Base-by-base conservation (phyloP, 225 moss, liverwort and hornwort species). In the Bryum argenteum region DNA sequence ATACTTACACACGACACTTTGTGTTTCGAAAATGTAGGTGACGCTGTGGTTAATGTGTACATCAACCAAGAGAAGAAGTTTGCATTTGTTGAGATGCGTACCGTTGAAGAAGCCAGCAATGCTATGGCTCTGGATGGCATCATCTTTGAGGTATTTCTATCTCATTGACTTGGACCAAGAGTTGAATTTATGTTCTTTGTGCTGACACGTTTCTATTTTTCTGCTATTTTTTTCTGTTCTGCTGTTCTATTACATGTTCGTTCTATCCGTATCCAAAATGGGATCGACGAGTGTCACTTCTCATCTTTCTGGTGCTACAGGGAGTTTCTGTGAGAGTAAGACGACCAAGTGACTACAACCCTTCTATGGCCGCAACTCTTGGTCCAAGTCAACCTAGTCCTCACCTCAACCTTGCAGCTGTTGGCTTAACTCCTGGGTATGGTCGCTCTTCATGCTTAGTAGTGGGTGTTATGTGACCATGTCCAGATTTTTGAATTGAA, bases 311-410 rank as follows among this genome's bases (percentile, higher is more conserved):
- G 39, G 14, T 58, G 4, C 71, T 63, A 21, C 61, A 98, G 98
- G 98, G 98, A 23, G 94, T 98, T 38, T 98, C 98, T 76, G 98
- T 98, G 21, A 78, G 98, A 54, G 98, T 98, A 55, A 87, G 98
- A 79, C 91, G 98, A 84, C 98, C 98, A n/a, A 98, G 98, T 80
- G 98, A 98, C 55, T 98, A 98, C 52, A 98, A 98, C 80, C 98
- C 98, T 61, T 94, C 98, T 1, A 98, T 98, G 98, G 98, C 98
- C 41, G 98, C 98, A 51, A 98, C 98, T 71, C 89, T 98, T 20
- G 98, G 98, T 56, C 98, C 98, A 61, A 98, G 98, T 76, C 98
- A 98, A 63, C 98, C 98, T 16, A 98, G 98, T 83, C 87, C 91
- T 11, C 98, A 94, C 59, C 75, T 98, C 40, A 98, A 98, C 76